Evolutionary conservation across 345 rosid genomes (phyloP), one percentile per base, ranked within the genome.

Genomic region (Mangifera indica): DNA sequence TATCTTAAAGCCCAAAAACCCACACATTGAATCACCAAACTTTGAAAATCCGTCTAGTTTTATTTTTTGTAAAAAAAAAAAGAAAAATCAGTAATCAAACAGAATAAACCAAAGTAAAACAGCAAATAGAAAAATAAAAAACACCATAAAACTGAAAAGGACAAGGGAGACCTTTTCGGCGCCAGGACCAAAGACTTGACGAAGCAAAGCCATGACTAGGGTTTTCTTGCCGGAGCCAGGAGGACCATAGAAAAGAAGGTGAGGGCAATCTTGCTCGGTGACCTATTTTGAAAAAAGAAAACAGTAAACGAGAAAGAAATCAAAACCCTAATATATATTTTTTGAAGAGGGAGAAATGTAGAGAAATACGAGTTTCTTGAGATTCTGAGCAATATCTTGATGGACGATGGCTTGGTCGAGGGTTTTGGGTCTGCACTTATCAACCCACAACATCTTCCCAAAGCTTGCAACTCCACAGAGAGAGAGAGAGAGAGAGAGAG

Each of bases 201-300:
- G 87, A 66, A 92, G 87, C 63, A 95, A 87, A 21, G 94, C 97
- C 91, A 89, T 89, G 78, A 95, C 84, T 82, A 95, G 97, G 91
- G 98, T 95, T 92, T 95, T 95, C 89, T 95, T 95, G 83, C 99
- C 99, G 26, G 94, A 88, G 24, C 99, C 99, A 64, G 96, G 83
- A 5, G 98, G 97, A 5, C 99, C 99, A 81, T 91, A 92, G 89
- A 95, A 92, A 69, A 95, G 97, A 82, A 95, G 82, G 77, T 95
- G 99, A 4, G 97, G 99, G 63, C 97, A 95, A 74, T 95, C 98
- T 29, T 29, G 32, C 32, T 29, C 32, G 32, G 32, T 3, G 32
- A 29, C 32, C 32, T 29, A 29, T 29, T 29, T 58, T 45, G 37
- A 9, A 12, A 10, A n/a, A 53, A 52, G 25, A 26, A 53, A 48